These are phyloP conservation scores for Hypericum androsaemum DNA, from an alignment of 345 rosid species.

Conservation along the genomic window DNA sequence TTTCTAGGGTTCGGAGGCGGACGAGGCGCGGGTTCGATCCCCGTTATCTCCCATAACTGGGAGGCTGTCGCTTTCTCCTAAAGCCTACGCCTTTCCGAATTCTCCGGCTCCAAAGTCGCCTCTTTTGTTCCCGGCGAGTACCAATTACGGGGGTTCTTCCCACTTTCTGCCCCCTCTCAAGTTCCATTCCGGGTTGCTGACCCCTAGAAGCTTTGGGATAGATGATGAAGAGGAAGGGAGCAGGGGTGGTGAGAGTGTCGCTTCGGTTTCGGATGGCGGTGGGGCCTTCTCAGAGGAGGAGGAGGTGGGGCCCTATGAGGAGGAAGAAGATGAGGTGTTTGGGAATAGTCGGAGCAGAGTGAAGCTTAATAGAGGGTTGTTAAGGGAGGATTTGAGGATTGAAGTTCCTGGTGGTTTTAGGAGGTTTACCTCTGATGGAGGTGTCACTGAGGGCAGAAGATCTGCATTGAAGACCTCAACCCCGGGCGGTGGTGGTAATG, in stretches of 20 bases:
- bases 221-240: slow-evolving; percentile 16
- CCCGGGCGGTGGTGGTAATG: slow-evolving; percentile 24
- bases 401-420: slow-evolving; percentile 45
- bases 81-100: slow-evolving; percentile 27
- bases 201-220: slow-evolving; percentile 31
- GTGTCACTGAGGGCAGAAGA: slow-evolving; percentile 26
- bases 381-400: slow-evolving; percentile 53
- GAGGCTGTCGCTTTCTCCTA: slow-evolving; percentile 19
- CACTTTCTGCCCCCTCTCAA: slow-evolving; percentile 50
- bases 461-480: slow-evolving; percentile 23
- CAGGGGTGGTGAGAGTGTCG: slow-evolving; percentile 47
- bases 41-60: slow-evolving; percentile 47
- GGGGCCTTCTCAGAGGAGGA: slow-evolving; percentile 32
- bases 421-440: slow-evolving; percentile 44
- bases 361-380: slow-evolving; percentile 52
- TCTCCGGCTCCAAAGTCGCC: slow-evolving; percentile 32
- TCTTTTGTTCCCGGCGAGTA: slow-evolving; percentile 15
- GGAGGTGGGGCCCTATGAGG: slow-evolving; percentile 18
- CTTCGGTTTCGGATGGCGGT: slow-evolving; percentile 42
- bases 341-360: slow-evolving; percentile 12
- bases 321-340: slow-evolving; percentile 27
- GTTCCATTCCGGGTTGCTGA: slow-evolving; percentile 37
- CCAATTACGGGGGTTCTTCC: slow-evolving; percentile 26
- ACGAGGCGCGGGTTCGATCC: slow-evolving; percentile 48
- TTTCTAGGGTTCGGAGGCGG: slow-evolving; percentile 32